A percentile compares a stretch with the other conserved stretches of the same genome.
phyloP scores from a whole-genome alignment of 805 yeast genomes.

The Candida manassasensis region DNA sequence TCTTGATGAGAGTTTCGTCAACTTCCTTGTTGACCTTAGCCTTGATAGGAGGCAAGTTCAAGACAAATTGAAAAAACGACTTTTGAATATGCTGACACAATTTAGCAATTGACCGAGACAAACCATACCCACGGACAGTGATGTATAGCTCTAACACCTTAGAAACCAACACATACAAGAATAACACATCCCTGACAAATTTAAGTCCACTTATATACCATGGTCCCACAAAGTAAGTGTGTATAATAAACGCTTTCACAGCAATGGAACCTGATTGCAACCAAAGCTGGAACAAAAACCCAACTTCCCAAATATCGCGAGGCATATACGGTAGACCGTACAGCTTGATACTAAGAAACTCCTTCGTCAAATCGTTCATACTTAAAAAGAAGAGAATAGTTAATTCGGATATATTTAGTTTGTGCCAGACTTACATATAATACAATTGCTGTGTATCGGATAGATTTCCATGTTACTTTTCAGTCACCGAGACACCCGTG shows the following conservation, averaged over 20 bases:
- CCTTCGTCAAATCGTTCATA: slow-evolving; percentile 1
- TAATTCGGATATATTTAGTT: too few species aligned
- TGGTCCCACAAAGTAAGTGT: too few species aligned
- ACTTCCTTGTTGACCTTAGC: slow-evolving; percentile 60
- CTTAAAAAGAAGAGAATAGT: too few species aligned
- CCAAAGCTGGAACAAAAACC: slow-evolving; percentile 7
- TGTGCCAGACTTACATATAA: too few species aligned
- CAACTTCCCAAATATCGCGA: slow-evolving; percentile 12
- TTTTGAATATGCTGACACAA: slow-evolving; percentile 15
- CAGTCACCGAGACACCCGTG: too few species aligned
- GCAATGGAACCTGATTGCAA: neutral
- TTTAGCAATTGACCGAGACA: slow-evolving; percentile 22
- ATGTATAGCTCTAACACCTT: slow-evolving; percentile 9
- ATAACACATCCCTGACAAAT: slow-evolving; percentile 16
- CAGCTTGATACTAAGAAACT: slow-evolving; percentile 9
- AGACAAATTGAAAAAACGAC: slow-evolving; percentile 23
- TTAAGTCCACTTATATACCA: too few species aligned
- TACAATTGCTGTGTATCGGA: too few species aligned
- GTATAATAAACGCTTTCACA: too few species aligned
- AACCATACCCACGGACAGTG: slow-evolving; percentile 35
- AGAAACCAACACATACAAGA: slow-evolving; percentile 11
- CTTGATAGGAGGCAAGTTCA: slow-evolving; percentile 50
- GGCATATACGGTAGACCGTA: slow-evolving; percentile 24
- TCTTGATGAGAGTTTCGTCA: slow-evolving; percentile 33
- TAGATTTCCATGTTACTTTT: too few species aligned